phyloP scores from a whole-genome alignment of 2,329 filamentous ascomycete species.

The Aureobasidium sp. region DNA sequence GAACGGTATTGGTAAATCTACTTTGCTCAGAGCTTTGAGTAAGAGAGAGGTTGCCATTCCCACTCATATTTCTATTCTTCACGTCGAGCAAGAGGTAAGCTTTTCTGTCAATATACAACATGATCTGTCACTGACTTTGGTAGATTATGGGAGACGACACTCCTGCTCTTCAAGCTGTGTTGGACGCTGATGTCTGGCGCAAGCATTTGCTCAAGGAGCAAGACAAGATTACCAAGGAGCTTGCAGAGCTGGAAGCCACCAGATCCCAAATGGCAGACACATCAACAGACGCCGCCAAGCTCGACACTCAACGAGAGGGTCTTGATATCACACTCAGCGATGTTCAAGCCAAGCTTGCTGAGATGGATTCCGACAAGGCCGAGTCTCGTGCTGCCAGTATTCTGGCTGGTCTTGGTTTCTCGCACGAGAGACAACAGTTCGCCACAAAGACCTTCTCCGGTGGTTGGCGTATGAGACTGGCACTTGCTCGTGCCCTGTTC shows the following conservation, averaged over 20 bases:
- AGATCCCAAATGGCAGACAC: conserved; percentile 80
- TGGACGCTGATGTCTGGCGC: conserved; percentile 97
- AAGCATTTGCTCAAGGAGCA: conserved; percentile 90
- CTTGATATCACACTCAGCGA: conserved; percentile 86
- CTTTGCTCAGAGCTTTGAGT: conserved; percentile 83
- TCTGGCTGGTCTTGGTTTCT: conserved; percentile 93
- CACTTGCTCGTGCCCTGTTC: conserved; percentile 88
- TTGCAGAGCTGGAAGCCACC: conserved; percentile 69
- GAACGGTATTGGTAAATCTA: conserved; percentile 88
- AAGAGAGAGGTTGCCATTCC: conserved; percentile 90
- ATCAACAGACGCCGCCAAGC: conserved; percentile 73
- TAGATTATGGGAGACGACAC: conserved; percentile 89
- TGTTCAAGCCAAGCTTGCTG: conserved; percentile 81
- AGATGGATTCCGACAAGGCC: conserved; percentile 99
- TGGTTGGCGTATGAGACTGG: conserved; percentile 98
- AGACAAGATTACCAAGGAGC: conserved; percentile 68
- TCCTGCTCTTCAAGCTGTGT: conserved; percentile 82
- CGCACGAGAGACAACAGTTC: conserved; percentile 79
- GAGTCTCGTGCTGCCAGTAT: conserved; percentile 94
- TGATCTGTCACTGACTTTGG: conserved; percentile 27
- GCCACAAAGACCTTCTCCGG: conserved; percentile 97
- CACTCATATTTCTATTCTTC: conserved; percentile 95
- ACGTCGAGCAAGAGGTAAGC: conserved; percentile 79
- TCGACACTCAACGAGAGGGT: conserved; percentile 82
- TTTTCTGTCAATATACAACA: conserved; percentile 41